Base-by-base conservation (phyloP, 768 basidiomycete species). In the Daedaleopsis sinensis region DNA sequence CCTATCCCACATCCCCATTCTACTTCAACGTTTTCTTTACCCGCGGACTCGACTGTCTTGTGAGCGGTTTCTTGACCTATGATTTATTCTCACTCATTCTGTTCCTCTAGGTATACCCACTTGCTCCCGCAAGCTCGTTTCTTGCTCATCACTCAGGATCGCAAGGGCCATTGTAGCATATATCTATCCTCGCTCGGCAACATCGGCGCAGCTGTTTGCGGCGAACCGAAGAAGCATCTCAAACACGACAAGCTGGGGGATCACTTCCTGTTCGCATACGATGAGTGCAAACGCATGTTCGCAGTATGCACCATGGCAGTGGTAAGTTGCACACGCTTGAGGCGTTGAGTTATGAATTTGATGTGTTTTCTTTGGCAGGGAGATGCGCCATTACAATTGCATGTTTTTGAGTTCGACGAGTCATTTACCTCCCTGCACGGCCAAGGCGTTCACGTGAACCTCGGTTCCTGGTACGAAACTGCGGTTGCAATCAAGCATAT, bases 221-320 rank as follows among this genome's bases (percentile, higher is more conserved):
- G 0, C 66, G 67, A 9, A 5, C 27, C 7, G 48, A 69, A 72
- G 39, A 79, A 78, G 52, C 32, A n/a, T 0, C 67, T 86, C 15
- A 74, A 77, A 56, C 76, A 74, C 9, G 78, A 81, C 59, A 84
- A 80, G 66, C 74, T 84, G 12, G 84, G 82, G 0, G 68, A 74
- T 2, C 73, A 79, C 7, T 74, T 77, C 49, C n/a, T 81, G 9
- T 55, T 85, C 5, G 75, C 85, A 0, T 84, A 79, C 59, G 84
- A 87, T 48, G 84, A 87, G 64, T 68, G 73, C 11, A 82, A 78
- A 62, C 77, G 80, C 3, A 77, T 82, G 69, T 65, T 87, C n/a
- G 78, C 78, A 0, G 59, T 86, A 0, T 80, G 55, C 3, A 46
- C 82, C 55, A 72, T 78, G 5, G 67, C 75, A 0, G 72, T 72